A percentile compares a stretch with the other conserved stretches of the same genome.
Conservation (phyloP, 768 basidiomycete species). For the Ramaria rubella region DNA sequence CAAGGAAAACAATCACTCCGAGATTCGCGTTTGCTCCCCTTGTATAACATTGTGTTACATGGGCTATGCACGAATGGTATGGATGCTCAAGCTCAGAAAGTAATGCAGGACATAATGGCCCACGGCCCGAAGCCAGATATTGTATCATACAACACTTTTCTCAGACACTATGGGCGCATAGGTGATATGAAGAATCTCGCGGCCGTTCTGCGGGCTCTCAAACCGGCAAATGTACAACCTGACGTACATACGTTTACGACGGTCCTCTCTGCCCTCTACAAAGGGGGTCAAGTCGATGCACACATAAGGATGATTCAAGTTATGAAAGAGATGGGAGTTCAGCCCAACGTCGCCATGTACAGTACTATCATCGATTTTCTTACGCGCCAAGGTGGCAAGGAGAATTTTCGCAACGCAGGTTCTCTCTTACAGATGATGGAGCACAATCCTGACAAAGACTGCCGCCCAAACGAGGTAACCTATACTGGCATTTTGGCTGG, state of each 20-base stretch:
- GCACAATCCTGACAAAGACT: conserved; percentile 29
- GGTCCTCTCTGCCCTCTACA: conserved; percentile 70
- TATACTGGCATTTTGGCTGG: conserved; percentile 77
- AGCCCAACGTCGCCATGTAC: conserved; percentile 70
- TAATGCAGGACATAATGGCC: conserved; percentile 34
- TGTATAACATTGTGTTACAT: conserved; percentile 69
- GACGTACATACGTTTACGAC: conserved; percentile 87
- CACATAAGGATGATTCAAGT: conserved; percentile 54
- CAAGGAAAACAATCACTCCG: conserved; percentile 21
- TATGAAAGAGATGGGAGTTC: conserved; percentile 71
- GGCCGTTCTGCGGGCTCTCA: conserved; percentile 50
- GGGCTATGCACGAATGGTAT: conserved; percentile 45
- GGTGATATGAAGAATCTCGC: conserved; percentile 60
- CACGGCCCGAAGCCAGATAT: conserved; percentile 62
- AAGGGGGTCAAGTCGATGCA: conserved; percentile 60
- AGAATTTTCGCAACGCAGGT: conserved; percentile 48
- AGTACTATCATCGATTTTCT: conserved; percentile 75
- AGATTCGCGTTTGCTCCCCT: conserved; percentile 30
- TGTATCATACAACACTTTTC: conserved; percentile 74
- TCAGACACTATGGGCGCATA: conserved; percentile 58
- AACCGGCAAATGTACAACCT: conserved; percentile 46
- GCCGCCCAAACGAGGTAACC: conserved; percentile 68
- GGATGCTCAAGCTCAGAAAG: conserved; percentile 28
- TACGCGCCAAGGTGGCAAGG: conserved; percentile 47
- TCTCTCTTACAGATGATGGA: conserved; percentile 77